Evolutionary conservation across 768 basidiomycete species (phyloP).

Genomic region (Amanita pallidorosea): DNA sequence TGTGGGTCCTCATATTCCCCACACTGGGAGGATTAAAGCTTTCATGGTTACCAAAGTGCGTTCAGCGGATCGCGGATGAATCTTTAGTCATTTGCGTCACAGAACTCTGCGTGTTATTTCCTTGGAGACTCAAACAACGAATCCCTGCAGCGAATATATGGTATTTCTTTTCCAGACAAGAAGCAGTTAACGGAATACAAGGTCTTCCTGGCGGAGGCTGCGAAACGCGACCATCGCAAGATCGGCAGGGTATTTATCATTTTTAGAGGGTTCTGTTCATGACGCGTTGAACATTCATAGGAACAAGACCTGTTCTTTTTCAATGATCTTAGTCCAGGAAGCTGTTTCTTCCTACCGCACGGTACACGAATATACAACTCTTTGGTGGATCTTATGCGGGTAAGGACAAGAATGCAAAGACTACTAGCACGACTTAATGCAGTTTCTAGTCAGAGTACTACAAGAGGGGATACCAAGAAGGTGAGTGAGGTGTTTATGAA

Average conservation of each 20-base stretch:
- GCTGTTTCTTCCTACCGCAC: conserved; percentile 94
- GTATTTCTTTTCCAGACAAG: conserved; percentile 97
- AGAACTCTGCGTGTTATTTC: conserved; percentile 99
- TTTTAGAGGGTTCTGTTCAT: conserved; percentile 26
- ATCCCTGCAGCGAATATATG: conserved; percentile 91
- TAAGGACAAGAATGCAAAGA: conserved; percentile 24
- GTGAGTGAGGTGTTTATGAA: conserved; percentile 27
- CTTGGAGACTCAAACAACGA: conserved; percentile 90
- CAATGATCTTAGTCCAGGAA: conserved; percentile 92
- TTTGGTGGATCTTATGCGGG: conserved; percentile 82
- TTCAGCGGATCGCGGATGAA: not conserved
- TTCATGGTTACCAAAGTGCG: conserved; percentile 90
- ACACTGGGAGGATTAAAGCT: conserved; percentile 96
- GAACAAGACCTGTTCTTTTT: conserved; percentile 99
- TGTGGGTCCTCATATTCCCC: conserved; percentile 94
- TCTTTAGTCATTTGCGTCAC: not conserved
- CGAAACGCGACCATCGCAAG: conserved; percentile 95
- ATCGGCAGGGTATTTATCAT: conserved; percentile 54
- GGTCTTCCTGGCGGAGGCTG: conserved; percentile 90
- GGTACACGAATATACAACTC: conserved; percentile 96
- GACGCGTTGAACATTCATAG: conserved; percentile 15
- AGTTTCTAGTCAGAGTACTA: conserved; percentile 69
- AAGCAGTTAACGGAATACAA: conserved; percentile 95
- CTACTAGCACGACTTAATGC: conserved; percentile 3
- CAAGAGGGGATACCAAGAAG: conserved; percentile 94